A percentile compares a stretch with the other conserved stretches of the same genome.
Conservation (phyloP, 345 rosid genomes). For the Eucalyptus curtisii region DNA sequence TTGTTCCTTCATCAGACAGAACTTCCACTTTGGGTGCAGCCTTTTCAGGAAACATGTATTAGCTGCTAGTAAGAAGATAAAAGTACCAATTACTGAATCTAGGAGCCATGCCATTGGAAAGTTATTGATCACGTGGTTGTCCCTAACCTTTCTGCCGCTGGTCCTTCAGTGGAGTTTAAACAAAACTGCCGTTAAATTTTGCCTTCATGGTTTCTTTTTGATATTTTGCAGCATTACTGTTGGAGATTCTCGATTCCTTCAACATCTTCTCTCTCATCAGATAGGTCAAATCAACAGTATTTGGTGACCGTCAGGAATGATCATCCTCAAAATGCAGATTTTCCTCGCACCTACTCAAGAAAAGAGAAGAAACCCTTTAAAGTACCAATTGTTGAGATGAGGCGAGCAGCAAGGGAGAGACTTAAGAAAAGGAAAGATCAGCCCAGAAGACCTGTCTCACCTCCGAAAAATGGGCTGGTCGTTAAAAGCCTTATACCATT, state of each 20-base stretch:
- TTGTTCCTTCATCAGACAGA: not conserved
- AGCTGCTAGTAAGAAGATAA: not conserved
- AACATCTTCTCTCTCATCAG: conserved; percentile 5
- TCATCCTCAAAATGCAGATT: conserved; percentile 80
- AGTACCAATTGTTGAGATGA: conserved; percentile 62
- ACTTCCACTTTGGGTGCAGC: not conserved
- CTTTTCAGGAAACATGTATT: not conserved
- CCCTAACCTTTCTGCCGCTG: not conserved
- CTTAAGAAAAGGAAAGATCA: conserved; percentile 54
- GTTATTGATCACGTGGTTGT: not conserved
- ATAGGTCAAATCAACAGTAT: conserved; percentile 12
- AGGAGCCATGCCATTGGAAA: not conserved
- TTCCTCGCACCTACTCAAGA: conserved; percentile 52
- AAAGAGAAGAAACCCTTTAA: conserved; percentile 94
- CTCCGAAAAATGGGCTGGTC: conserved; percentile 75
- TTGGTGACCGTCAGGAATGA: conserved; percentile 31
- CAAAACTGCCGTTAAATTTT: not conserved
- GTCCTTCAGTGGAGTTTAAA: not conserved
- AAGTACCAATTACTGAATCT: not conserved
- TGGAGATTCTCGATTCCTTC: conserved; percentile 13
- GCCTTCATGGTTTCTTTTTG: not conserved
- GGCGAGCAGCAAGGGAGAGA: conserved; percentile 93
- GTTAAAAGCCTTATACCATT: conserved; percentile 57
- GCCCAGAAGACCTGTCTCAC: conserved; percentile 45
- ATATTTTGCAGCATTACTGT: conserved; percentile 21